Evolutionary conservation across 495 filamentous ascomycete genomes (phyloP).

Genomic region (Cairneyella variabilis): DNA sequence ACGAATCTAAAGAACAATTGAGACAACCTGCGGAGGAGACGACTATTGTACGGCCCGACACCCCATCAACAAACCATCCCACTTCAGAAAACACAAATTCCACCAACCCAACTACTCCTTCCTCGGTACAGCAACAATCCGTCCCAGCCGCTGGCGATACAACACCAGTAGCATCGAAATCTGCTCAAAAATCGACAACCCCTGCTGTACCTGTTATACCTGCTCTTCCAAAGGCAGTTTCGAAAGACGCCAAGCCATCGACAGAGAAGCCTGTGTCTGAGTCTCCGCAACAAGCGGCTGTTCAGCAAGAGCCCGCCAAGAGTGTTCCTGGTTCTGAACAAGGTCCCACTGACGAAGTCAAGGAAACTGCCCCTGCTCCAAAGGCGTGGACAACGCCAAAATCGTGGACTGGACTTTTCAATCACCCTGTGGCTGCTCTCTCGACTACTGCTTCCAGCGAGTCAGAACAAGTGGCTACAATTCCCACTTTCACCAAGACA

Average conservation of each 20-base stretch:
- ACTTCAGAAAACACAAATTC: slow-evolving; percentile 50
- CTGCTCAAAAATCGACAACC: slow-evolving; percentile 9
- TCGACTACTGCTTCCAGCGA: slow-evolving; percentile 14
- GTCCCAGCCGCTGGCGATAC: slow-evolving; percentile 46
- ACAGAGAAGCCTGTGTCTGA: slow-evolving; percentile 24
- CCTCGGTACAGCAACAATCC: slow-evolving; percentile 47
- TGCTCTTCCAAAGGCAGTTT: slow-evolving; percentile 52
- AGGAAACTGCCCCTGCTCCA: slow-evolving; percentile 5
- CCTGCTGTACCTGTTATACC: slow-evolving; percentile 68
- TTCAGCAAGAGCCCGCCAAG: slow-evolving; percentile 3
- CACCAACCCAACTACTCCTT: slow-evolving; percentile 70
- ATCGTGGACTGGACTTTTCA: slow-evolving; percentile 24
- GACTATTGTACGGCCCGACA: slow-evolving; percentile 54
- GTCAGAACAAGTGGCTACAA: slow-evolving; percentile 8
- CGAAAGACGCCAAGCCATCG: slow-evolving; percentile 34
- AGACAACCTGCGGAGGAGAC: slow-evolving; percentile 8
- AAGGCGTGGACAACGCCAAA: slow-evolving; percentile 25
- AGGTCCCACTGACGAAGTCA: slow-evolving; percentile 1
- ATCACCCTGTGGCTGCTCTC: slow-evolving; percentile 18
- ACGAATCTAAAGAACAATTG: too few relatives aligned
- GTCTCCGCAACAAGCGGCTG: slow-evolving; percentile 21
- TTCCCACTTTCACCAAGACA: slow-evolving; percentile 35
- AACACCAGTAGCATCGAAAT: slow-evolving; percentile 21
- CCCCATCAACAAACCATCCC: slow-evolving; percentile 61
- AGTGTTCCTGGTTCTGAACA: slow-evolving; percentile 4